A percentile compares a stretch with the other conserved stretches of the same genome.
phyloP scores from a whole-genome alignment of 116 monocot species.

The Zostera marina region DNA sequence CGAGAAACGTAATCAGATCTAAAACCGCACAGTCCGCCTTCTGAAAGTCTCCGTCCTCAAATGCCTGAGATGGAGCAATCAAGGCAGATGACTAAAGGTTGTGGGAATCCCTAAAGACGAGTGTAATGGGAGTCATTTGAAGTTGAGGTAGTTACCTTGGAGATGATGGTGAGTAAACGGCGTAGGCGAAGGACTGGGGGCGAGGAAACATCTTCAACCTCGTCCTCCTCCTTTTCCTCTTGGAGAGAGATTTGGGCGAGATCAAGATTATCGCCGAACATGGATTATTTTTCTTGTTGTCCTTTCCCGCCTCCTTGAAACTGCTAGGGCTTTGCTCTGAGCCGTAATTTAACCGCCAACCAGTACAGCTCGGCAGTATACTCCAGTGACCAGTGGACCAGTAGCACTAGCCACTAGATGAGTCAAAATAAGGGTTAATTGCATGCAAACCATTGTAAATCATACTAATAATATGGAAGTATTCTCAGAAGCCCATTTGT shows the following conservation, averaged over 20 bases:
- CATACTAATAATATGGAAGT: background rate
- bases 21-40: background rate
- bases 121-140: background rate
- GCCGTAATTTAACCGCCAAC: no score
- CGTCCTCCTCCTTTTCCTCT: background rate
- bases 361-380: no score
- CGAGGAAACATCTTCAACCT: background rate
- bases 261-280: background rate
- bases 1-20: slow-evolving; percentile 23
- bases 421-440: no score
- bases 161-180: background rate
- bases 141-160: background rate
- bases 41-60: background rate
- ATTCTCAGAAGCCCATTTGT: background rate
- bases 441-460: background rate
- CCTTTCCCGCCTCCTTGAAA: background rate
- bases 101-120: background rate
- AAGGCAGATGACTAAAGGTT: background rate
- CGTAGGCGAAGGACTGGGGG: background rate
- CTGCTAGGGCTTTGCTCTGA: background rate
- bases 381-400: no score
- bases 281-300: background rate
- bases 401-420: no score
- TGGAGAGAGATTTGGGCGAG: background rate
- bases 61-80: background rate